Base-by-base conservation (phyloP, 2,329 filamentous ascomycete genomes). In the Colletotrichum lindemuthianum region DNA sequence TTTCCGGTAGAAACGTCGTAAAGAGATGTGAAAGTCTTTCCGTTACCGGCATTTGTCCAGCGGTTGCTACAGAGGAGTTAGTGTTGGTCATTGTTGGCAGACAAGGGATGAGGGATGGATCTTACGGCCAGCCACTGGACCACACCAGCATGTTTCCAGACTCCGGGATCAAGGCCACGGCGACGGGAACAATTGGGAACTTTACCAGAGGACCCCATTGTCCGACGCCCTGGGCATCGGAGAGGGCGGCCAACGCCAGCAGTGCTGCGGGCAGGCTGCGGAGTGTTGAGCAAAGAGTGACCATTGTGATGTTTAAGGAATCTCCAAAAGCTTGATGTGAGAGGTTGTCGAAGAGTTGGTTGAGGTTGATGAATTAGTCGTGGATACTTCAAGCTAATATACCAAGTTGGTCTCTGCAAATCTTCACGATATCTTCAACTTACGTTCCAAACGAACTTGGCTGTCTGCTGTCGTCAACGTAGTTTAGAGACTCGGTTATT, bases 101-200 rank as follows among this genome's bases (percentile, higher is more conserved):
- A 48, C 12, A 2, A n/a, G 34, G 1, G 16, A 24, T 24, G 32
- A 47, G 4, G 15, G 2, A 24, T 36, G 8, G 1, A 2, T 16
- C 60, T 49, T 58, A 63, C 60, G 48, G 60, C 60, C 60, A 63
- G 1, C 60, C 60, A n/a, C 53, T 58, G 36, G 60, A 58, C 60
- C 60, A 63, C 1, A 52, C 60, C 11, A 63, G 47, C 40, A 63
- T 13, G 34, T 63, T 58, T 1, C 60, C 73, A 0, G 60, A 41
- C 43, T 60, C 58, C 3, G 58, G 58, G 5, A 60, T 24, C 50
- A 60, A 32, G 4, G 58, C 58, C 3, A 70, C 72, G 2, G 76
- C 72, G 12, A 73, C 76, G 10, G 76, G 74, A 1, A 78, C 74
- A 15, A 78, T 71, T 3, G 76, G 76, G 40, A 79, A 73, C 68